phyloP scores from a whole-genome alignment of 2,329 filamentous ascomycete genomes.

The Penicillium sp. region DNA sequence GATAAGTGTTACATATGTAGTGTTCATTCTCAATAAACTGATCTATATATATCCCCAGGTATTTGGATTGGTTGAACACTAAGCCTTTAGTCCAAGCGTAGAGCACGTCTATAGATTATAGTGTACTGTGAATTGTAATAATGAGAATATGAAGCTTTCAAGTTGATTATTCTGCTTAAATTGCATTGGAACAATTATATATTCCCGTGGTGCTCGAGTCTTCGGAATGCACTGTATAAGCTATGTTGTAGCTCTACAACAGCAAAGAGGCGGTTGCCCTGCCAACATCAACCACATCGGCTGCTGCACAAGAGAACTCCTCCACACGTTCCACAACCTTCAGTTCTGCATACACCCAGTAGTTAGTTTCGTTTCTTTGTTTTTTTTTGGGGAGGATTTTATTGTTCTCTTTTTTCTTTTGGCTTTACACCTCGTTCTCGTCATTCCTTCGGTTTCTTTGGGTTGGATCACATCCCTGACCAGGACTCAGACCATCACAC shows the following conservation, averaged over 20 bases:
- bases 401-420: conserved; percentile 10
- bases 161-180: not conserved
- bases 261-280: conserved; percentile 16
- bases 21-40: not conserved
- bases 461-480: not conserved
- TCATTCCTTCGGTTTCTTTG: conserved; percentile 10
- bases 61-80: not conserved
- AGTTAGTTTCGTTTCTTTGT: conserved; percentile 18
- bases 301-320: conserved; percentile 15
- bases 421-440: conserved; percentile 1
- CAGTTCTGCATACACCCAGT: conserved; percentile 18
- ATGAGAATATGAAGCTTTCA: not conserved
- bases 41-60: not conserved
- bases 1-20: not conserved
- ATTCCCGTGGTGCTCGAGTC: not conserved
- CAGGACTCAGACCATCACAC: not conserved
- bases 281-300: conserved; percentile 18
- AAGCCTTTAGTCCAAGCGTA: not conserved
- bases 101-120: not conserved
- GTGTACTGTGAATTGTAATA: not conserved
- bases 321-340: conserved; percentile 16
- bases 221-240: not conserved
- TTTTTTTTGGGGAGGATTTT: conserved; percentile 13
- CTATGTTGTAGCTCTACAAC: not conserved
- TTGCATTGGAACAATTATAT: not conserved